Evolutionary conservation across 495 filamentous ascomycete species (phyloP), one percentile per base, ranked within the genome.

Genomic region (Aspergillus taichungensis): DNA sequence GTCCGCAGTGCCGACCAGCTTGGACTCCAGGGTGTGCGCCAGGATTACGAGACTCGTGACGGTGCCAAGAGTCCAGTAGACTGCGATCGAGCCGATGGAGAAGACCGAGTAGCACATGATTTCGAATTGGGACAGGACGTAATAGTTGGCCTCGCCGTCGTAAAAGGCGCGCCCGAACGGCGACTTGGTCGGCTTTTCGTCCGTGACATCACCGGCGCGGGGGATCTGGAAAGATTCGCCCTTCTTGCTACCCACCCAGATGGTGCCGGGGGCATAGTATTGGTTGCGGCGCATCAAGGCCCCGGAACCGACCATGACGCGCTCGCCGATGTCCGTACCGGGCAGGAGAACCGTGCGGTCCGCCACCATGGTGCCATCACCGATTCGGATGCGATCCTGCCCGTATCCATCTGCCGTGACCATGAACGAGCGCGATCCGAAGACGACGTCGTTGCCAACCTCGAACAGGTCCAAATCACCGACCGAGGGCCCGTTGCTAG

Each of bases 131-230:
- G 55, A 53, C 10, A 66, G 52, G 11, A 75, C 69, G 34, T 57
- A 50, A 50, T 71, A 73, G 29, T 61, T 57, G 5, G 69, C 62
- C 34, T 63, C 40, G 6, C 49, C 42, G 13, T 57, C 52, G 56
- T 72, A 74, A 45, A 71, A 74, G 7, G 69, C 67, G 30, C 68
- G 63, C 12, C 68, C 66, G 42, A 72, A 74, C 6, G 68, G 43
- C 13, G 18, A 24, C 4, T 24, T 14, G 35, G 7, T 8, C 4
- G 7, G 34, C 32, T 50, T 46, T n/a, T 43, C 44, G 13, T 38
- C 37, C 28, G 38, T 18, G 33, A 37, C 45, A 12, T 42, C 42
- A 44, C 38, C 34, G 42, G 13, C 11, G 41, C 11, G 52, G 45
- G 6, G 63, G 57, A 34, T 73, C 59, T 39, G 63, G 71, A 1